Evolutionary conservation across 176 grass and related monocot genomes (phyloP), one percentile per base, ranked within the genome.

Genomic region (Cocos nucifera): DNA sequence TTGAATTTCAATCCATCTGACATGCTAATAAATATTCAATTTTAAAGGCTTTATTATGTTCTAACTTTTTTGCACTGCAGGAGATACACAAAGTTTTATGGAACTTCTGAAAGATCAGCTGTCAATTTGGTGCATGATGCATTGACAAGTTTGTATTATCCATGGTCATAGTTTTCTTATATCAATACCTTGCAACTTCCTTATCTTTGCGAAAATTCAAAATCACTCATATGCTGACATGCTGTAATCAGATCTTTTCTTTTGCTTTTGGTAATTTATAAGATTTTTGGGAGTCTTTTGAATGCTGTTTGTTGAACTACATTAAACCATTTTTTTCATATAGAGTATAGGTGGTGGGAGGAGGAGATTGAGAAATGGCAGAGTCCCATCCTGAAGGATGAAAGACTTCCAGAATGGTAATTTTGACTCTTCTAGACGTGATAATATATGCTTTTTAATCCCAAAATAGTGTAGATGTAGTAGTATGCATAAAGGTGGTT

Each of bases 61-160:
- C 59, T 59, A 69, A 2, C 26, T 30, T 79, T 32, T 19, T 53
- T 72, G 87, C 70, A 44, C 35, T 10, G 49, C 84, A 96, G 91
- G 91, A 96, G 91, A 73, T 96, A 87, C 57, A 96, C 91, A 30
- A 96, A 87, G 49, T 96, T 96, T 72, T 96, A 96, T 77, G 91
- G 91, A 64, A 87, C 83, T 26, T 90, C 80, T 1, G 80, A 88
- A 72, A 96, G 80, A 72, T 96, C 91, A 55, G 86, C 91, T 35
- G n/a, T 90, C 60, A 72, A 96, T 67, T 84, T 96, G 62, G 91
- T 82, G 21, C 80, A 96, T 72, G 91, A 90, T 74, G 75, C 91
- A 19, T 87, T 96, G 65, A 96, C 67, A 65, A 90, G 91, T 96
- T 90, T 79, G 91, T 82, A 73, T 73, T 73, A 72, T 48, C 67